A percentile compares a stretch with the other conserved stretches of the same genome.
phyloP scores from a whole-genome alignment of 2,329 filamentous ascomycete genomes.

The Pseudogymnoascus sp. region DNA sequence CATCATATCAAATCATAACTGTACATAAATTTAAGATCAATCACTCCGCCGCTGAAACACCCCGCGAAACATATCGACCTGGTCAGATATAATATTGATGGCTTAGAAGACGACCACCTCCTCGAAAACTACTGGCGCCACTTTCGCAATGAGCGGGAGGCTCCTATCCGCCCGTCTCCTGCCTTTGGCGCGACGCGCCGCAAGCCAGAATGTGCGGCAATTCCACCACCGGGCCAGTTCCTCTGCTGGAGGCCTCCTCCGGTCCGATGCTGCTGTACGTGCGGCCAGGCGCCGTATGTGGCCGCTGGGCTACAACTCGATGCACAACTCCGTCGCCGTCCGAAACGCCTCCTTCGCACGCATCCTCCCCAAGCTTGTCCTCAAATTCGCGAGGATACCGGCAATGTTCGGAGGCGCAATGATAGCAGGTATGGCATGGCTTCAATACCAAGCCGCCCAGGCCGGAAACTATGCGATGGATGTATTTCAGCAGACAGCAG shows the following conservation, averaged over 20 bases:
- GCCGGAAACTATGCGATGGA: slow-evolving; percentile 72
- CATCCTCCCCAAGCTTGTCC: slow-evolving; percentile 74
- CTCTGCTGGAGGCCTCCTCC: slow-evolving; percentile 60
- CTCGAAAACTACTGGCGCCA: slow-evolving; percentile 8
- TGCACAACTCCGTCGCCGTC: slow-evolving; percentile 68
- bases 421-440: slow-evolving; percentile 78
- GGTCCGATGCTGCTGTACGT: slow-evolving; percentile 55
- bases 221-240: slow-evolving; percentile 50
- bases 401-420: slow-evolving; percentile 87
- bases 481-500: slow-evolving; percentile 63
- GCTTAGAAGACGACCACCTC: slow-evolving; percentile 14
- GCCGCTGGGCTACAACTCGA: slow-evolving; percentile 68
- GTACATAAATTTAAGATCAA: slow-evolving; percentile 15
- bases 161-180: slow-evolving; percentile 66
- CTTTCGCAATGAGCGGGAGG: slow-evolving; percentile 36
- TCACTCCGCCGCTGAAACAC: slow-evolving; percentile 11
- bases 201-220: slow-evolving; percentile 48
- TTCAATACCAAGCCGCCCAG: slow-evolving; percentile 91
- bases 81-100: slow-evolving; percentile 16
- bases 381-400: slow-evolving; percentile 81
- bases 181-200: slow-evolving; percentile 56
- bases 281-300: slow-evolving; percentile 58
- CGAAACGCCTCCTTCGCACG: slow-evolving; percentile 58
- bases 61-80: neutral
- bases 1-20: slow-evolving; percentile 14